Evolutionary conservation across 192 early-diverging fungal species (phyloP), one percentile per base, ranked within the genome.

Genomic region (Coemansia sp.): DNA sequence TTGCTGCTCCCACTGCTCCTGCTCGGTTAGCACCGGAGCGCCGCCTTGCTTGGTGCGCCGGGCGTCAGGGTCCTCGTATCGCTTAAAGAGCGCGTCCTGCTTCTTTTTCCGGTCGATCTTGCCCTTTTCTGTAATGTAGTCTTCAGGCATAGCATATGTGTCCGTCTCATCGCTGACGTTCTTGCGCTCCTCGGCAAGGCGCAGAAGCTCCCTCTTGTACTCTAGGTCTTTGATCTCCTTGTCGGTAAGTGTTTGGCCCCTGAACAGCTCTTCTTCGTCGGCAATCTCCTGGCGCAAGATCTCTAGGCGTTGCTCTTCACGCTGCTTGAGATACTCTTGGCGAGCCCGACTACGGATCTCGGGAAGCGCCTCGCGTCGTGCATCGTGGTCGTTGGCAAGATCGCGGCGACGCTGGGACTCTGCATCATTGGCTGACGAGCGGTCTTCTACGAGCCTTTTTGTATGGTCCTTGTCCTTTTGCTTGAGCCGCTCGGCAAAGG

Each of bases 51-150:
- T 63, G 7, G 53, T 35, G 50, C 35, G 35, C 30, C 43, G 58
- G 16, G 47, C 39, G 32, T 61, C 87, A 16, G 82, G 77, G 23
- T 97, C 94, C 80, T 95, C 89, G 77, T 99, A 99, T 30, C 96
- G 85, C 73, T 85, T 82, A 78, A 96, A 96, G 10, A 99, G 81
- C 9, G 89, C 94, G 6, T 88, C 85, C 39, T 96, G 91, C 64
- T 95, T 93, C 79, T 94, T 96, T 62, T 96, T 95, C 42, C 93
- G 91, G 74, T 99, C 95, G 49, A 99, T 90, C 68, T 98, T 96
- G 62, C 97, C 97, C 77, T 97, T 97, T 69, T 98, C 96, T 0
- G 95, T 97, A 62, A 99, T 96, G 70, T 98, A 99, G 76, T 98
- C 96, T 73, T 93, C 92, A 6, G 92, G 93, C 90, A 94, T 91